Percentiles rank a stretch among this genome's conserved stretches.
Evolutionary conservation across 352 stramenopile genomes (phyloP).

Genomic region (Pythium dissimile): DNA sequence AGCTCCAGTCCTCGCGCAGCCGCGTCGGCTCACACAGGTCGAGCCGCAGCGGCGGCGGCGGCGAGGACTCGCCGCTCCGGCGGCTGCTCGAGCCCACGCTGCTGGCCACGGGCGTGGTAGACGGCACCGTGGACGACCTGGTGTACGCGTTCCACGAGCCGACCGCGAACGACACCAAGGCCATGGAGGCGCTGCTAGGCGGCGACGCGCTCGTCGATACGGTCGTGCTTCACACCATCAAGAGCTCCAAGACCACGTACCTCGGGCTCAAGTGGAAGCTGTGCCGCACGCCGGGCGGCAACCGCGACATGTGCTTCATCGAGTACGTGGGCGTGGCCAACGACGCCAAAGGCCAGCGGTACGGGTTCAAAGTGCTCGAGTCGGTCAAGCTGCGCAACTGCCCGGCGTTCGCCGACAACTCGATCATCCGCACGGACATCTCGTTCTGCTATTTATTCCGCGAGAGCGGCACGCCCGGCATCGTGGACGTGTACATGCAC

Average conservation of each 20-base stretch:
- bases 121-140: slow-evolving; percentile 23
- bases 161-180: slow-evolving; percentile 17
- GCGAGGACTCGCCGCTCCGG: neutral
- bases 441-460: slow-evolving; percentile 76
- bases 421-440: slow-evolving; percentile 63
- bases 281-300: slow-evolving; percentile 59
- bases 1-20: neutral
- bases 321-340: slow-evolving; percentile 61
- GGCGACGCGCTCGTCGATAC: slow-evolving; percentile 57
- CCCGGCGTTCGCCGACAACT: slow-evolving; percentile 69
- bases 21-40: slow-evolving; percentile 6
- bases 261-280: slow-evolving; percentile 76
- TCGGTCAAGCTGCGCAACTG: slow-evolving; percentile 57
- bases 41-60: neutral
- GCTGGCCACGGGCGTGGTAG: slow-evolving; percentile 19
- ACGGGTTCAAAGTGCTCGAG: slow-evolving; percentile 64
- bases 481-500: slow-evolving; percentile 70
- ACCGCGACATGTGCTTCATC: slow-evolving; percentile 68
- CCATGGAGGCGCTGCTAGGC: slow-evolving; percentile 35
- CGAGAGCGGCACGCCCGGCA: slow-evolving; percentile 38
- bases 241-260: slow-evolving; percentile 48
- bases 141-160: slow-evolving; percentile 21
- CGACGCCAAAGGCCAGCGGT: slow-evolving; percentile 52
- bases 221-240: slow-evolving; percentile 56
- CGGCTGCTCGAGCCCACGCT: slow-evolving; percentile 15